Conservation (phyloP, 495 filamentous ascomycete species). For the Echria macrotheca region DNA sequence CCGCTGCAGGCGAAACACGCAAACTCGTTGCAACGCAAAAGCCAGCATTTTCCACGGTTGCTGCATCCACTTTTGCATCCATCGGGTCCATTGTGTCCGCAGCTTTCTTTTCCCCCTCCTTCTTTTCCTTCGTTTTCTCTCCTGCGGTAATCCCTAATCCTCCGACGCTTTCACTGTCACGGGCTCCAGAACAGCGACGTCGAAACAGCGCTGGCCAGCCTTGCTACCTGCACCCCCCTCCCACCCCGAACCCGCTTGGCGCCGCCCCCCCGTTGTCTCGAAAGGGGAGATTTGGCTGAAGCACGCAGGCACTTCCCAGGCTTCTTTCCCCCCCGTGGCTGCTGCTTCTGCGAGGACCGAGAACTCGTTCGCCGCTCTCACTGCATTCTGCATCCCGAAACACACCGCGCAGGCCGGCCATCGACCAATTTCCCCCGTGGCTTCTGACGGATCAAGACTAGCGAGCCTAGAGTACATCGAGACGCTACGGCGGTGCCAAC, state of each 20-base stretch:
- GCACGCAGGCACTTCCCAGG: no score
- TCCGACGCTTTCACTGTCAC: slow-evolving; percentile 9
- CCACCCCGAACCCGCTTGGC: slow-evolving; percentile 10
- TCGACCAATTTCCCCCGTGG: background rate
- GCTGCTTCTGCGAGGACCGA: no score
- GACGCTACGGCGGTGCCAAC: slow-evolving; percentile 8
- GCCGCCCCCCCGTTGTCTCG: slow-evolving; percentile 7
- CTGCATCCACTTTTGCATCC: slow-evolving; percentile 12
- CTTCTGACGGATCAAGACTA: slow-evolving; percentile 3
- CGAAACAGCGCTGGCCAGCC: slow-evolving; percentile 1
- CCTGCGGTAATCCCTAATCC: slow-evolving; percentile 12
- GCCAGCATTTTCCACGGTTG: slow-evolving; percentile 12
- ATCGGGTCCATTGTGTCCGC: slow-evolving; percentile 8
- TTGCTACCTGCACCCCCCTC: background rate
- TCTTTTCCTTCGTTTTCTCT: slow-evolving; percentile 2
- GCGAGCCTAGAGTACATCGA: background rate
- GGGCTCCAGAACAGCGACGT: background rate
- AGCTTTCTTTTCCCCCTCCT: background rate
- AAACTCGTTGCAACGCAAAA: slow-evolving; percentile 12
- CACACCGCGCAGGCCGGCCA: slow-evolving; percentile 5
- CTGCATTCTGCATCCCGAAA: background rate
- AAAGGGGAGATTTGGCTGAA: slow-evolving; percentile 13
- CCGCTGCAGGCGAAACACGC: slow-evolving; percentile 18
- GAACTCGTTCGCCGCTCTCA: no score
- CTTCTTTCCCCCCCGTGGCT: slow-evolving; percentile 1